Percentiles rank a stretch among this genome's conserved stretches.
Conservation (phyloP, 2,329 filamentous ascomycete species). For the Scedosporium minutisporum region DNA sequence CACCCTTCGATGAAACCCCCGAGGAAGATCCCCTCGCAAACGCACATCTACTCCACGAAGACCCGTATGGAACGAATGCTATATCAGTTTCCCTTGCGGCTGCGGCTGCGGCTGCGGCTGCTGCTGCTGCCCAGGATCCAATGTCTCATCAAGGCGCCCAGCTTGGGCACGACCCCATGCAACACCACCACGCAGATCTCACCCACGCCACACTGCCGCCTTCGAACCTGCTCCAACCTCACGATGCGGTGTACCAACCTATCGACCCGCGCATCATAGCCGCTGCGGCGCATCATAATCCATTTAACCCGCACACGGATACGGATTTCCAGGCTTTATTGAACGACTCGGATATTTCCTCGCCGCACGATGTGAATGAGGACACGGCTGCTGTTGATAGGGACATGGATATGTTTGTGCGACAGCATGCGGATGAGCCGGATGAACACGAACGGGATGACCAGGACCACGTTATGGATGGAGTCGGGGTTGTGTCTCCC, state of each 20-base stretch:
- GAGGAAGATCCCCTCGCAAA: not conserved
- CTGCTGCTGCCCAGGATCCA: not conserved
- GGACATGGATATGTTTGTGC: slow-evolving; percentile 43
- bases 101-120: not conserved
- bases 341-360: slow-evolving; percentile 26
- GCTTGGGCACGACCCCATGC: slow-evolving; percentile 22
- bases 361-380: slow-evolving; percentile 16
- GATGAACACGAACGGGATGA: slow-evolving; percentile 16
- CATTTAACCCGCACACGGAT: slow-evolving; percentile 23
- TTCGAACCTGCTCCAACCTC: slow-evolving; percentile 20
- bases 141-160: slow-evolving; percentile 7
- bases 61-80: not conserved
- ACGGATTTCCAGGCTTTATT: slow-evolving; percentile 46
- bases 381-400: slow-evolving; percentile 31
- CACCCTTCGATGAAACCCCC: slow-evolving; percentile 1
- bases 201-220: slow-evolving; percentile 22
- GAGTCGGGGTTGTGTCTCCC: not conserved
- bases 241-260: slow-evolving; percentile 35
- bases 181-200: slow-evolving; percentile 9
- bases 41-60: not conserved
- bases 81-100: not conserved
- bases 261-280: slow-evolving; percentile 53
- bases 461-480: not conserved
- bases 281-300: slow-evolving; percentile 19
- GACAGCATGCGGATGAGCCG: slow-evolving; percentile 34